Base-by-base conservation (phyloP, 768 basidiomycete species). In the Podaxis carcinomalis region DNA sequence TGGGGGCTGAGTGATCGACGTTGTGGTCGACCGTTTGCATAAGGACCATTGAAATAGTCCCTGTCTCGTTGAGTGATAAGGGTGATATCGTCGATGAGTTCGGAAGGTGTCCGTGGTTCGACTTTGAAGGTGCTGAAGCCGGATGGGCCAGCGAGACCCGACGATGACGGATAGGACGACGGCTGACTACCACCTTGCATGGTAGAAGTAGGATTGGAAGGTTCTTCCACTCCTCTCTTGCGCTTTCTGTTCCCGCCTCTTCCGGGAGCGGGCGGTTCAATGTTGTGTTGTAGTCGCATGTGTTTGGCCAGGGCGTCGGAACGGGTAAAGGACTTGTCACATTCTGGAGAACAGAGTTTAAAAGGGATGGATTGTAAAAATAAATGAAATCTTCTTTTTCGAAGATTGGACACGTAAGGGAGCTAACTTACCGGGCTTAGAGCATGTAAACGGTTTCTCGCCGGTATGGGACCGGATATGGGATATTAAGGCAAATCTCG, bases 271-370 rank as follows among this genome's bases (percentile, higher is more conserved):
- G 91, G 89, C 0, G 89, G 87, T 1, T 80, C 80, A 69, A 90
- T 86, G 66, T 89, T 87, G 74, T 94, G 91, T 68, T 95, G 91
- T 35, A 91, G 84, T 25, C 93, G 88, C 84, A 94, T 89, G 72
- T 97, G 95, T 69, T 96, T 96, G 21, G 88, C 88, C 19, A 96
- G 84, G 7, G 95, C 93, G 74, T 97, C 95, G 1, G 93, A 93
- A 46, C 95, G 93, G 7, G 94, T 95, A 73, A 98, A 98, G 0
- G 92, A 89, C 68, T 93, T 95, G 78, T 93, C 92, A 70, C 95
- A 98, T 76, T 95, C 95, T 95, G 58, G 14, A 55, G 37, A 62
- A 36, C 50, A 7, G 56, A 57, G 63, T 56, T 46, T 61, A 60
- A 59, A 63, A 59, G 44, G 46, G 53, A 25, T 39, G 56, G 47